Conservation (phyloP, 768 basidiomycete genomes). For the Rubroboletus pulcherrimus region DNA sequence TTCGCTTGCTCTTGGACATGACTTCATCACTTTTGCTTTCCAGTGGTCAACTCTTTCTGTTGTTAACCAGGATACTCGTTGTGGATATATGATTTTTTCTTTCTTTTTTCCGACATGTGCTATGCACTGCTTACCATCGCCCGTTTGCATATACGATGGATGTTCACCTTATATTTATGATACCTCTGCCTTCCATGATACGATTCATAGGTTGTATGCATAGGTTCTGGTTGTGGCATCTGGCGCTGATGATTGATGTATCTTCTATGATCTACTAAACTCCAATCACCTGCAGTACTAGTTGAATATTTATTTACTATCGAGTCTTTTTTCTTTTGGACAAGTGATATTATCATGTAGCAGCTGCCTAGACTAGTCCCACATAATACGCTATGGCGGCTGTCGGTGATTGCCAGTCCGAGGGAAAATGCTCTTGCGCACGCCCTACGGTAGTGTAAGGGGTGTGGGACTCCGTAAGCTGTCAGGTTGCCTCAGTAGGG, state of each 20-base stretch:
- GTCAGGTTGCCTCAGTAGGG: too few relatives aligned
- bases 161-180: conserved; percentile 17
- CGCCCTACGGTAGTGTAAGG: too few relatives aligned
- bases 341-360: too few relatives aligned
- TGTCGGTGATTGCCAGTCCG: too few relatives aligned
- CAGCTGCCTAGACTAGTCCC: too few relatives aligned
- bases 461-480: too few relatives aligned
- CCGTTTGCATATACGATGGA: conserved; percentile 13
- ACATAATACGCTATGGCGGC: too few relatives aligned
- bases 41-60: conserved; percentile 6
- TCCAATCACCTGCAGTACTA: too few relatives aligned
- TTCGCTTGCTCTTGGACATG: conserved; percentile 13
- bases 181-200: neutral
- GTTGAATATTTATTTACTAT: neutral
- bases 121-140: conserved; percentile 1
- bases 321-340: neutral
- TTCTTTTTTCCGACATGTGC: neutral
- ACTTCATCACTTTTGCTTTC: conserved; percentile 5
- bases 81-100: neutral
- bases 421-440: too few relatives aligned
- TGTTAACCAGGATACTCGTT: conserved; percentile 8
- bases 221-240: conserved; percentile 13
- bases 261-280: conserved; percentile 1
- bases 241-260: conserved; percentile 8
- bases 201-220: conserved; percentile 22